Evolutionary conservation across 345 rosid genomes (phyloP).

Genomic region (Orychophragmus violaceus): DNA sequence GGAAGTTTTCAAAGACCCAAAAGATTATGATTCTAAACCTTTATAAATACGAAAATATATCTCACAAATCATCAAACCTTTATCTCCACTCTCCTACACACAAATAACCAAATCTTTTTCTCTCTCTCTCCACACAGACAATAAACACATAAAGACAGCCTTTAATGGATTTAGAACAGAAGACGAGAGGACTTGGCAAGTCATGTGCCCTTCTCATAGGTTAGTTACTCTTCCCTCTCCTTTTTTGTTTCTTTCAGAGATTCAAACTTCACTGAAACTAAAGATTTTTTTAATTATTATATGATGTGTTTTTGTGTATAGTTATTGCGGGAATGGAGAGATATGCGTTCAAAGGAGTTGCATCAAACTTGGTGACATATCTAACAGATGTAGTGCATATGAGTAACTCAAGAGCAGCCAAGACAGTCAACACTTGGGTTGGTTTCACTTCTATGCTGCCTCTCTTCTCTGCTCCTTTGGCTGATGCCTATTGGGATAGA

Average conservation of each 20-base stretch:
- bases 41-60: conserved; percentile 10
- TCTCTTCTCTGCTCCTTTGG: conserved; percentile 68
- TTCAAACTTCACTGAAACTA: background rate
- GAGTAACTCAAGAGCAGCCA: conserved; percentile 90
- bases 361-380: conserved; percentile 86
- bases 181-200: conserved; percentile 44
- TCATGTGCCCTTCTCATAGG: conserved; percentile 74
- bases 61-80: conserved; percentile 17
- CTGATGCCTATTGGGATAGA: conserved; percentile 79
- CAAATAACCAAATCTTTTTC: background rate
- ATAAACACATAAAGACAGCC: conserved; percentile 18
- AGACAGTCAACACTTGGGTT: conserved; percentile 84
- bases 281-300: background rate
- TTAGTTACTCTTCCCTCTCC: background rate
- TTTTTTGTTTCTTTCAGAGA: background rate
- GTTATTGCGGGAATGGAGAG: conserved; percentile 91
- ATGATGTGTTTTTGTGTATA: background rate
- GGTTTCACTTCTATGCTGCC: conserved; percentile 93
- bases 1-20: conserved; percentile 6
- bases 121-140: background rate
- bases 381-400: conserved; percentile 74
- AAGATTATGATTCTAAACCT: conserved; percentile 4
- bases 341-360: conserved; percentile 96
- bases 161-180: conserved; percentile 34
- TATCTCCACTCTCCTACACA: conserved; percentile 11